Percentiles rank a stretch among this genome's conserved stretches.
phyloP scores from a whole-genome alignment of 371 early-diverging fungal species.

The Blyttiomyces sp. region DNA sequence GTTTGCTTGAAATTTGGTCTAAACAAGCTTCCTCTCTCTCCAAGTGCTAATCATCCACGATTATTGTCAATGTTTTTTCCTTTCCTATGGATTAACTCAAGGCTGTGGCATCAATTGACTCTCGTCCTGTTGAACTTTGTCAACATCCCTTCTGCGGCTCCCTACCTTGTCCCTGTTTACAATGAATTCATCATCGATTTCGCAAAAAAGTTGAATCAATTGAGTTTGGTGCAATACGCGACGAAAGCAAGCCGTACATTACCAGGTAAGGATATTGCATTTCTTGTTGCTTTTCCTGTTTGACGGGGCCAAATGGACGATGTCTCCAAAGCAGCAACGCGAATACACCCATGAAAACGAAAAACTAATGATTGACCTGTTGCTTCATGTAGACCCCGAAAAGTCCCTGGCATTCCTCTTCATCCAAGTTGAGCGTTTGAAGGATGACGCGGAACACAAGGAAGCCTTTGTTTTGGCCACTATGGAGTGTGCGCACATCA shows the following conservation, averaged over 20 bases:
- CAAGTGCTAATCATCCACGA: not conserved
- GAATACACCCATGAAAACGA: no score
- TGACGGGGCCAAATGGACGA: no score
- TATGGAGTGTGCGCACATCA: conserved; percentile 84
- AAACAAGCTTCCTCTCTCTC: not conserved
- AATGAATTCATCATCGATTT: conserved; percentile 88
- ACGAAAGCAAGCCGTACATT: conserved; percentile 73
- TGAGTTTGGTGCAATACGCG: conserved; percentile 81
- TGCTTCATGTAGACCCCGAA: conserved; percentile 28
- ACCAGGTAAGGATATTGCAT: conserved; percentile 48
- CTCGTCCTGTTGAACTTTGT: conserved; percentile 71
- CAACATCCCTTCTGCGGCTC: conserved; percentile 69
- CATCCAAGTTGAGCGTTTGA: conserved; percentile 30
- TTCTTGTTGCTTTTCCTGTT: no score
- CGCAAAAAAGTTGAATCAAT: conserved; percentile 89
- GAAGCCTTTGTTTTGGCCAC: conserved; percentile 84
- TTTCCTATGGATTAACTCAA: conserved; percentile 28
- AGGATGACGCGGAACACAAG: conserved; percentile 32
- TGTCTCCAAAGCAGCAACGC: no score
- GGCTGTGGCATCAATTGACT: conserved; percentile 97
- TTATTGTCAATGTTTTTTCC: conserved; percentile 7
- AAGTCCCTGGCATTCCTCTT: conserved; percentile 40
- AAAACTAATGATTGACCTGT: no score
- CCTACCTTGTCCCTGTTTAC: conserved; percentile 77
- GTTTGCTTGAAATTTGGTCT: conserved; percentile 34